A percentile compares a stretch with the other conserved stretches of the same genome.
phyloP scores from a whole-genome alignment of 2,329 filamentous ascomycete genomes.

The Gnomoniopsis smithogilvyi region DNA sequence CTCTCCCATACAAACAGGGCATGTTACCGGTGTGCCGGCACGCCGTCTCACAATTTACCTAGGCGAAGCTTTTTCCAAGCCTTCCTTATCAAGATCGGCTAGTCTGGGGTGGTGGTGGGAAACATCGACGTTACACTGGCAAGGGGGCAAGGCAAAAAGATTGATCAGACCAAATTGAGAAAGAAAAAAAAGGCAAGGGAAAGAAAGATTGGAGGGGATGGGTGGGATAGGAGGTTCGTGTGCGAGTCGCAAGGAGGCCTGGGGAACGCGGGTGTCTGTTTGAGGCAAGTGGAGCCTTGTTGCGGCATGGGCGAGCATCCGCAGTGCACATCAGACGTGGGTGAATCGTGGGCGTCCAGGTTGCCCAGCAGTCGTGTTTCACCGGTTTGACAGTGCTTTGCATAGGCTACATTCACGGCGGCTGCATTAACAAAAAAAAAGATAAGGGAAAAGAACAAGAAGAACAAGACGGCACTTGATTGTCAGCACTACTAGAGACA shows the following conservation, averaged over 20 bases:
- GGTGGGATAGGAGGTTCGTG: background rate
- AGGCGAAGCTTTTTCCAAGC: no score
- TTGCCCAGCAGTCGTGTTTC: background rate
- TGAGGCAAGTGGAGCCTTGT: slow-evolving; percentile 9
- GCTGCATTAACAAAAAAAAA: background rate
- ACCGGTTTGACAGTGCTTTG: slow-evolving; percentile 5
- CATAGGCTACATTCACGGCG: background rate
- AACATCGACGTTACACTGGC: no score
- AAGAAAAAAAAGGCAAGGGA: no score
- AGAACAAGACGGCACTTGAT: background rate
- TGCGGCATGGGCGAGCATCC: background rate
- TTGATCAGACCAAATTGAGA: no score
- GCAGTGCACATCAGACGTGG: slow-evolving; percentile 16
- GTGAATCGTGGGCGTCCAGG: slow-evolving; percentile 1
- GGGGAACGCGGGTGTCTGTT: background rate
- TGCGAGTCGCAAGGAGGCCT: slow-evolving; percentile 1
- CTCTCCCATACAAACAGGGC: no score
- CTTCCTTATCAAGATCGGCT: no score
- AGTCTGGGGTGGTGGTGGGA: no score
- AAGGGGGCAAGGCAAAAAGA: no score
- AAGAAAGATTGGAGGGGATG: background rate
- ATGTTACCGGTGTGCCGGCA: no score
- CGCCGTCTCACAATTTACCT: no score
- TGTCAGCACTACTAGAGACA: no score
- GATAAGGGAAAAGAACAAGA: background rate